phyloP scores from a whole-genome alignment of 768 basidiomycete genomes.

The Pisolithus marmoratus region DNA sequence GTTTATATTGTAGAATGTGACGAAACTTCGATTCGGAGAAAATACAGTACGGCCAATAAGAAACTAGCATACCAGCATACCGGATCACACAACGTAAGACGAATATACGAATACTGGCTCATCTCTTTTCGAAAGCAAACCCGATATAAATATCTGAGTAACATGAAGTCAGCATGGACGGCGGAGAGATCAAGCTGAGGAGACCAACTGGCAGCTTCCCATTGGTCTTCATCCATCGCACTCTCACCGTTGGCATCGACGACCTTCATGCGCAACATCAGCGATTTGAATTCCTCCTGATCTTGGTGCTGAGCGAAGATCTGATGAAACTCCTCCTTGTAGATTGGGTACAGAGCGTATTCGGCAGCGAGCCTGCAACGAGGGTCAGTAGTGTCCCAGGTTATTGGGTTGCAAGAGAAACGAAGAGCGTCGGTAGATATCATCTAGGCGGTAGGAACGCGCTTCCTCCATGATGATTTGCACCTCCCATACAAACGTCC shows the following conservation, averaged over 20 bases:
- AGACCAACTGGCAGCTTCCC: conserved; percentile 96
- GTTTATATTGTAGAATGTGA: no score
- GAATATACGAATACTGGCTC: conserved; percentile 5
- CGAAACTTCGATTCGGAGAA: no score
- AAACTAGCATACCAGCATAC: no score
- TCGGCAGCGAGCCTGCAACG: conserved; percentile 71
- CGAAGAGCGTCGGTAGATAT: not conserved
- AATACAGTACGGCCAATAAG: no score
- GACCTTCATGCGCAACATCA: conserved; percentile 89
- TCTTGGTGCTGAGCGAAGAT: conserved; percentile 80
- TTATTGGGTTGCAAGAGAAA: not conserved
- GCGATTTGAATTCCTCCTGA: conserved; percentile 72
- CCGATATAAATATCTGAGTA: conserved; percentile 83
- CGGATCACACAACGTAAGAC: not conserved
- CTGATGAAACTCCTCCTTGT: conserved; percentile 87
- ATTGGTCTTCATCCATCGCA: conserved; percentile 91
- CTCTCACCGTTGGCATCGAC: conserved; percentile 82
- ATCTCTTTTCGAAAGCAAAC: conserved; percentile 81
- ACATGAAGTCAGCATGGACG: not conserved
- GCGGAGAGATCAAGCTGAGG: not conserved
- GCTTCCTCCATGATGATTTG: no score
- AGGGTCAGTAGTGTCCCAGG: conserved; percentile 9
- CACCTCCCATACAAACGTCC: not conserved
- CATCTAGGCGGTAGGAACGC: not conserved
- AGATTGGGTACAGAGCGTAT: conserved; percentile 67